phyloP scores from a whole-genome alignment of 345 rosid genomes.

The Bruguiera sexangula region DNA sequence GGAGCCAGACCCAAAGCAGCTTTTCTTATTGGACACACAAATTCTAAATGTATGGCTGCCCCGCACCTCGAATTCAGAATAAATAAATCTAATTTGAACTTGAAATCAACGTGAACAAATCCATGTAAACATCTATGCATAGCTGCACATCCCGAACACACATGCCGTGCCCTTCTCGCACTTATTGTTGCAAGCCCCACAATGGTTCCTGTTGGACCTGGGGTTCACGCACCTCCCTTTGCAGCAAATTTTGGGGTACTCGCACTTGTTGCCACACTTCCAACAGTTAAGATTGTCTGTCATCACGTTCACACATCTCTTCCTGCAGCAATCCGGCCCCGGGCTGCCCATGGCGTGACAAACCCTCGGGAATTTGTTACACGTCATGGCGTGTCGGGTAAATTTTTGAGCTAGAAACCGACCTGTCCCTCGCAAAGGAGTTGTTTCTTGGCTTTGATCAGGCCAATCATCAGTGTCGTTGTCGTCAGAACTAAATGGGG shows the following conservation, averaged over 20 bases:
- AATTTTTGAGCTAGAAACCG: constrained; percentile 19
- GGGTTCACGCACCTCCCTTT: constrained; percentile 56
- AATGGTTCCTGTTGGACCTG: constrained; percentile 43
- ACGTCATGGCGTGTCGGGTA: constrained; percentile 25
- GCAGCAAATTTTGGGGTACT: constrained; percentile 51
- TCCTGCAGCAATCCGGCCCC: constrained; percentile 57
- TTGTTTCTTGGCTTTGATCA: background rate
- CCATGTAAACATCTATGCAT: constrained; percentile 30
- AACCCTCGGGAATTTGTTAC: constrained; percentile 41
- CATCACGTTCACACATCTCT: constrained; percentile 43
- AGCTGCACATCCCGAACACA: constrained; percentile 55
- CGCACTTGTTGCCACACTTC: constrained; percentile 52
- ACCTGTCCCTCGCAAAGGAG: constrained; percentile 16
- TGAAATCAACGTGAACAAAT: too few species aligned
- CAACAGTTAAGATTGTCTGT: constrained; percentile 50
- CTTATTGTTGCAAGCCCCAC: constrained; percentile 58
- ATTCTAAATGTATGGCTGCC: too few species aligned
- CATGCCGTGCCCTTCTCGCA: constrained; percentile 53
- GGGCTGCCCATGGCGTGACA: constrained; percentile 50
- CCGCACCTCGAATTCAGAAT: too few species aligned
- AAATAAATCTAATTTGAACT: too few species aligned
- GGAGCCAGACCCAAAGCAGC: too few species aligned
- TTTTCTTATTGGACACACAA: too few species aligned
- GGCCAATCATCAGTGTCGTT: background rate
- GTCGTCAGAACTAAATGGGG: background rate